Evolutionary conservation across 129 eudicot genomes (phyloP), one percentile per base, ranked within the genome.

Genomic region (Cynara cardunculus): DNA sequence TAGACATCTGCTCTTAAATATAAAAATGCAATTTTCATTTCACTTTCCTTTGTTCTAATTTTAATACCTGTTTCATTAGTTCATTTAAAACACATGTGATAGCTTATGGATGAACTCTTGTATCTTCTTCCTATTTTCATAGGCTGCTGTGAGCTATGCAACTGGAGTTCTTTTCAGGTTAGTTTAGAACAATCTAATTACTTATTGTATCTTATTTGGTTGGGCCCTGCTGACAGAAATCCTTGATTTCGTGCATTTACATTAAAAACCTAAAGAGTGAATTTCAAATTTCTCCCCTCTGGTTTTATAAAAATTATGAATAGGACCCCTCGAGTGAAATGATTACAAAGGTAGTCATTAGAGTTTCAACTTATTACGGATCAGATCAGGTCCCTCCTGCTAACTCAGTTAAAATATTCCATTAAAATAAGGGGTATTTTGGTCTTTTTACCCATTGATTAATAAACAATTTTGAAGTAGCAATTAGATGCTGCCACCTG

Each of bases 131-230:
- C 12, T 78, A 12, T 65, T 59, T 82, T 64, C 80, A 3, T 79
- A 94, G 98, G 98, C 92, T 85, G 98, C 98, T 69, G 85, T 91
- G 83, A 94, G 98, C 78, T 94, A 94, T 79, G 93, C 89, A 59
- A 80, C 84, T 9, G 98, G 98, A 83, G 96, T 94, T 28, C 83
- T 84, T 87, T 94, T 90, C 90, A 94, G 98, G 98, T 94, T 76
- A 76, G 87, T 79, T 81, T 76, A 26, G 22, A 79, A n/a, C 61
- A 26, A 49, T 84, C 25, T 12, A 22, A 53, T 66, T 68, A 49
- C 77, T 84, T 78, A 25, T 19, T 65, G 26, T 27, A 25, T 41
- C 46, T 59, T 25, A 73, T 72, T 74, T 70, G 8, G 19, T 28
- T 67, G 70, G 19, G 26, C 28, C 44, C 41, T 37, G 32, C 18